A percentile compares a stretch with the other conserved stretches of the same genome.
These are phyloP conservation scores for Paracamarosporium sp. DNA, from an alignment of 2,329 filamentous ascomycete species.

Conservation along the genomic window DNA sequence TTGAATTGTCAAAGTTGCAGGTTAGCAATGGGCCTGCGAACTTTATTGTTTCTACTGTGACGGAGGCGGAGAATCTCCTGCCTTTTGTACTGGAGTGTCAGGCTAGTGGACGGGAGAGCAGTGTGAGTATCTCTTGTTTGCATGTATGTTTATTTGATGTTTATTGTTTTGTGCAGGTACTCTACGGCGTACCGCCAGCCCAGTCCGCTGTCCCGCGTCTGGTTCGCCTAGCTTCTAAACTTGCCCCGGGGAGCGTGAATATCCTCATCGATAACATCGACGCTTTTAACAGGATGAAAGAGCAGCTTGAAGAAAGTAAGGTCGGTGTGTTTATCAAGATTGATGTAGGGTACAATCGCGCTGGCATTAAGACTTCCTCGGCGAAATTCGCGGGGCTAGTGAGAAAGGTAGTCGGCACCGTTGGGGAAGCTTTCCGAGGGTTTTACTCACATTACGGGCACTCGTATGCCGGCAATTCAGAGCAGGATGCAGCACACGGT, in stretches of 20 bases:
- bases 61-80: slow-evolving; percentile 72
- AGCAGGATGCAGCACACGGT: slow-evolving; percentile 65
- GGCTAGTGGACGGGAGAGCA: slow-evolving; percentile 60
- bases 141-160: neutral
- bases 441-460: slow-evolving; percentile 78
- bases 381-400: slow-evolving; percentile 57
- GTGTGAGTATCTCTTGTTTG: slow-evolving; percentile 55
- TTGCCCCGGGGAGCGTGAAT: slow-evolving; percentile 63
- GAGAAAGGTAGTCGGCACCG: slow-evolving; percentile 48
- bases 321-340: slow-evolving; percentile 74
- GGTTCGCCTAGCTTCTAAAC: slow-evolving; percentile 58
- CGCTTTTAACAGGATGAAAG: slow-evolving; percentile 53
- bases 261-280: slow-evolving; percentile 74
- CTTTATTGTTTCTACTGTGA: slow-evolving; percentile 76
- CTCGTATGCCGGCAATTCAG: slow-evolving; percentile 66
- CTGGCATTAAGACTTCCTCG: slow-evolving; percentile 66
- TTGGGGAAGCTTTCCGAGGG: slow-evolving; percentile 59
- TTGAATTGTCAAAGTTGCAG: slow-evolving; percentile 71
- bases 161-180: slow-evolving; percentile 53
- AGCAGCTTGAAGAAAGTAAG: slow-evolving; percentile 27
- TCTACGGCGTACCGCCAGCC: slow-evolving; percentile 76
- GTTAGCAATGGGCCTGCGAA: slow-evolving; percentile 67
- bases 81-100: slow-evolving; percentile 67
- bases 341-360: slow-evolving; percentile 75
- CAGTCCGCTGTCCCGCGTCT: slow-evolving; percentile 68